phyloP scores from a whole-genome alignment of 23 red algal genomes.

The Porphyridium purpureum region DNA sequence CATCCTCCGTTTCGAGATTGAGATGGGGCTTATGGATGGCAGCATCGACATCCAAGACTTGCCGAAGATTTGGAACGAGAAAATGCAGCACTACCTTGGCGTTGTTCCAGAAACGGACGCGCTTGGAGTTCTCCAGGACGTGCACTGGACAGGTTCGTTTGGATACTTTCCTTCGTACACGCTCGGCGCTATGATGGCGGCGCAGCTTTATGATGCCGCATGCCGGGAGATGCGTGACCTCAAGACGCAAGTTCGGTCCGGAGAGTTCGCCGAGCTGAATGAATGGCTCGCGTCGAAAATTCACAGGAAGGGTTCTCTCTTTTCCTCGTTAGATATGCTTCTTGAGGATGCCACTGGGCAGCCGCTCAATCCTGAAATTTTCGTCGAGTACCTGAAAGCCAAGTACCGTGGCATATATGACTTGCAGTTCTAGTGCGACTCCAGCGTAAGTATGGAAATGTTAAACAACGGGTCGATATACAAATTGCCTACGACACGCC shows the following conservation, averaged over 20 bases:
- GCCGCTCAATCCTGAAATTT: constrained; percentile 27
- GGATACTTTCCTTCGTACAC: constrained; percentile 65
- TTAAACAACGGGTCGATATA: no score
- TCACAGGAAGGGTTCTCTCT: constrained; percentile 26
- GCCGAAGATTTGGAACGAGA: constrained; percentile 35
- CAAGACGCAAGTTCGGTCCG: constrained; percentile 9
- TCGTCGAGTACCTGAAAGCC: constrained; percentile 19
- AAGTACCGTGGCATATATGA: constrained; percentile 25
- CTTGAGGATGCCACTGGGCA: constrained; percentile 33
- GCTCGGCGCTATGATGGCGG: constrained; percentile 41
- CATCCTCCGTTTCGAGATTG: constrained; percentile 43
- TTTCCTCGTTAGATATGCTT: constrained; percentile 31
- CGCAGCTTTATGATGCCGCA: constrained; percentile 21
- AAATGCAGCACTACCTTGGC: constrained; percentile 35
- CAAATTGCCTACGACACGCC: no score
- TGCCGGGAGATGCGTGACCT: constrained; percentile 27
- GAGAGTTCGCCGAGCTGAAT: constrained; percentile 22
- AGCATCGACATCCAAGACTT: constrained; percentile 17
- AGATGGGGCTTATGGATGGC: constrained; percentile 27
- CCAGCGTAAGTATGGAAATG: no score
- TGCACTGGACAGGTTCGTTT: constrained; percentile 44
- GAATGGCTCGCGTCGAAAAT: constrained; percentile 34
- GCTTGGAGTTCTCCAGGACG: constrained; percentile 38
- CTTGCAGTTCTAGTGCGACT: constrained; percentile 1
- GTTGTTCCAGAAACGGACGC: constrained; percentile 18